phyloP scores from a whole-genome alignment of 495 filamentous ascomycete species.

The Tuber melanosporum region DNA sequence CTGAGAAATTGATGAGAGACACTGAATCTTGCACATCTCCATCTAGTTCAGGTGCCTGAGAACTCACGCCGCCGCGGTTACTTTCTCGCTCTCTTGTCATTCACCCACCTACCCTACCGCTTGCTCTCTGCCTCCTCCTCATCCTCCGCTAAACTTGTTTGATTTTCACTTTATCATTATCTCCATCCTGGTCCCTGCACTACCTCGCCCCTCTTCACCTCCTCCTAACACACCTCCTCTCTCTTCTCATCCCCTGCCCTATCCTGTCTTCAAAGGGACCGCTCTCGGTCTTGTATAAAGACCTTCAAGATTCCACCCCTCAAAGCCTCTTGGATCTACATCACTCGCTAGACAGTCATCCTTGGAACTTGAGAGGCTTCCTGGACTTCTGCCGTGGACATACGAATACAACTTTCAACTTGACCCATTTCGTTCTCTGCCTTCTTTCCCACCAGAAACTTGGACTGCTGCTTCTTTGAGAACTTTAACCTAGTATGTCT shows the following conservation, averaged over 20 bases:
- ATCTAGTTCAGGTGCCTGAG: neutral
- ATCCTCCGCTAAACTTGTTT: constrained; percentile 18
- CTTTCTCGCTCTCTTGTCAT: neutral
- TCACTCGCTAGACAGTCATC: constrained; percentile 17
- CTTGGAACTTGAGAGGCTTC: constrained; percentile 18
- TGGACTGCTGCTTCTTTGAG: neutral
- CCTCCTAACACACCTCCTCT: constrained; percentile 26
- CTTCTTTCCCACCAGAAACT: neutral
- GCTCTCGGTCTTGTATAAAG: constrained; percentile 35
- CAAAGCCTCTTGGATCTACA: constrained; percentile 31
- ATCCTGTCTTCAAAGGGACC: constrained; percentile 15
- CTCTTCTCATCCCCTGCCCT: constrained; percentile 18
- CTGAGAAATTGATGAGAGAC: neutral
- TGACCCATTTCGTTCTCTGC: neutral
- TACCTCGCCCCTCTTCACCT: constrained; percentile 22
- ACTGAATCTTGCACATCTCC: neutral
- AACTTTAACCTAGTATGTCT: constrained; percentile 19
- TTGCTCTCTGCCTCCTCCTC: neutral
- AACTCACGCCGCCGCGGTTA: neutral
- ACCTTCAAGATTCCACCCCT: constrained; percentile 28
- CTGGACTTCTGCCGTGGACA: neutral
- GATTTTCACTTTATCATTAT: constrained; percentile 4
- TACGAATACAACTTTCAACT: neutral
- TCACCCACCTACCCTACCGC: neutral
- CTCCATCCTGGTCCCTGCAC: neutral